These are phyloP conservation scores for Candida rishiriensis DNA, from an alignment of 805 yeast genomes.

Conservation along the genomic window DNA sequence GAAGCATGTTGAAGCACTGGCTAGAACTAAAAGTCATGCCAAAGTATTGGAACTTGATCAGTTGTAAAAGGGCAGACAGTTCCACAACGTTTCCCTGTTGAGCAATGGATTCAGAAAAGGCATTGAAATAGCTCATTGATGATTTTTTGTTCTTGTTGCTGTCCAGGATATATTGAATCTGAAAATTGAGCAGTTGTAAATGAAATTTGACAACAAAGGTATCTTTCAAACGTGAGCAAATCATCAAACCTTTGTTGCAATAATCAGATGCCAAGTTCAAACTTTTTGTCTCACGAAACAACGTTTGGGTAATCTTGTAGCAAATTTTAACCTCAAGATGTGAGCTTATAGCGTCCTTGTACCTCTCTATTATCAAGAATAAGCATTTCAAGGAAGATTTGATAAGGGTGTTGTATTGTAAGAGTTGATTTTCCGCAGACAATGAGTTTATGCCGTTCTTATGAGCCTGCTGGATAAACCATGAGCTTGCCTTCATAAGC, in stretches of 20 bases:
- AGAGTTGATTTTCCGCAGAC: slow-evolving; percentile 16
- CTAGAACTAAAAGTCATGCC: slow-evolving; percentile 24
- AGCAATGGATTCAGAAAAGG: slow-evolving; percentile 19
- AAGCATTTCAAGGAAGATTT: slow-evolving; percentile 36
- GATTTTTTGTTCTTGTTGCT: slow-evolving; percentile 17
- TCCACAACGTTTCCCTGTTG: slow-evolving; percentile 9
- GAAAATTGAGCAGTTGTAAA: slow-evolving; percentile 34
- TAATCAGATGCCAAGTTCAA: slow-evolving; percentile 37
- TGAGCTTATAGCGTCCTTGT: slow-evolving; percentile 28
- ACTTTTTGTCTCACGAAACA: slow-evolving; percentile 39
- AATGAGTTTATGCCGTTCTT: slow-evolving; percentile 7
- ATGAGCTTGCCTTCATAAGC: slow-evolving; percentile 8
- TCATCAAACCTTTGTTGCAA: slow-evolving; percentile 25
- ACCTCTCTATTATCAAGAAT: slow-evolving; percentile 29
- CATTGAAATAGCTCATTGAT: slow-evolving; percentile 30
- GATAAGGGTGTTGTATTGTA: slow-evolving; percentile 28
- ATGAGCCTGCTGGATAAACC: slow-evolving; percentile 17
- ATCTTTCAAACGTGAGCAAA: slow-evolving; percentile 21
- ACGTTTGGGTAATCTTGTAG: slow-evolving; percentile 34
- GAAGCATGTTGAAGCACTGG: slow-evolving; percentile 21
- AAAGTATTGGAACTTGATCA: slow-evolving; percentile 30
- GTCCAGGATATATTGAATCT: slow-evolving; percentile 30
- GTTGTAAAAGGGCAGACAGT: slow-evolving; percentile 27
- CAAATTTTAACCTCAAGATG: slow-evolving; percentile 30
- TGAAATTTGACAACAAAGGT: slow-evolving; percentile 23